Evolutionary conservation across 495 filamentous ascomycete species (phyloP).

Genomic region (Podospora fimiseda): DNA sequence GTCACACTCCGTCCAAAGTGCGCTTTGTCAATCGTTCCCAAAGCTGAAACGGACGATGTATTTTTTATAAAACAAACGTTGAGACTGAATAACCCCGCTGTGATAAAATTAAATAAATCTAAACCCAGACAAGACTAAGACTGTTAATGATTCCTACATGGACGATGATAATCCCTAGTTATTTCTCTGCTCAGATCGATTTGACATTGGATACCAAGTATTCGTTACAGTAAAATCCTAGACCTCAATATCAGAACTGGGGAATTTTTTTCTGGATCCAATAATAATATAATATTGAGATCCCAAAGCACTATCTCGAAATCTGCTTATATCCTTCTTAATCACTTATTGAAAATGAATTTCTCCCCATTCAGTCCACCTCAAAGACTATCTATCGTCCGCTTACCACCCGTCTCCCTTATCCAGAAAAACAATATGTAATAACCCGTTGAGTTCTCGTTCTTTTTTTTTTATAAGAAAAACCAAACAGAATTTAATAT

Average conservation of each 20-base stretch:
- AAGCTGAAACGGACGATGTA: conserved; percentile 39
- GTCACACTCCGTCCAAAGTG: too few species aligned
- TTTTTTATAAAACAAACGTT: conserved; percentile 47
- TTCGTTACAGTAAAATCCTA: too few species aligned
- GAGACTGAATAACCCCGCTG: conserved; percentile 43
- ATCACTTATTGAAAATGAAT: not conserved
- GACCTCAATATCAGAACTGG: too few species aligned
- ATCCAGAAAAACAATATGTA: conserved; percentile 35
- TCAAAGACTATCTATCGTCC: too few species aligned
- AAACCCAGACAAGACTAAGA: conserved; percentile 11
- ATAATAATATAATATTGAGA: too few species aligned
- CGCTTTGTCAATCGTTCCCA: too few species aligned
- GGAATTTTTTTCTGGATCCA: too few species aligned
- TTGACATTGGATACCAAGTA: too few species aligned
- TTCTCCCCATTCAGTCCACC: too few species aligned
- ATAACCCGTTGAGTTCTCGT: too few species aligned
- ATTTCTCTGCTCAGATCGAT: conserved; percentile 17
- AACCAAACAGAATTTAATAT: too few species aligned
- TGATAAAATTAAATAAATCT: conserved; percentile 22
- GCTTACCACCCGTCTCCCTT: not conserved
- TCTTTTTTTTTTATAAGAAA: too few species aligned
- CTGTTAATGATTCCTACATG: conserved; percentile 16
- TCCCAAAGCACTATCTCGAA: not conserved
- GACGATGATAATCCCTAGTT: conserved; percentile 13
- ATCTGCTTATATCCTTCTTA: not conserved